A percentile compares a stretch with the other conserved stretches of the same genome.
Conservation (phyloP, 2,329 filamentous ascomycete species). For the Neodidymelliopsis sp. region DNA sequence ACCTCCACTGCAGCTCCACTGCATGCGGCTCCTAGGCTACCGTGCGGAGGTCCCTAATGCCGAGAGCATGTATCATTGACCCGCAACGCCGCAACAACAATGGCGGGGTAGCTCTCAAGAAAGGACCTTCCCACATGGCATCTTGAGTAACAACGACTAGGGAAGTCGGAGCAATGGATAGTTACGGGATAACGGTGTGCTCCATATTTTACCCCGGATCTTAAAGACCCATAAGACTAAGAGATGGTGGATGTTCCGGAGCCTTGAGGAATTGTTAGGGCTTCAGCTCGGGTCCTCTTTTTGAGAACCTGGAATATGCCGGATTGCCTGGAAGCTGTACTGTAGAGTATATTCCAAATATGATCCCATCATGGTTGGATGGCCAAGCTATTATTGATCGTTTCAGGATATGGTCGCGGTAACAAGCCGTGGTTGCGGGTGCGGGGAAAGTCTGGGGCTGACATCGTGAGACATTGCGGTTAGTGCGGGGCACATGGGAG, state of each 20-base stretch:
- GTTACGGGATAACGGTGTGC: background rate
- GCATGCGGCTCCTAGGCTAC: constrained; percentile 32
- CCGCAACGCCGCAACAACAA: constrained; percentile 16
- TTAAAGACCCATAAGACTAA: background rate
- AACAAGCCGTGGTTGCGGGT: constrained; percentile 7
- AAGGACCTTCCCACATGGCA: background rate
- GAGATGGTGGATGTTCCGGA: background rate
- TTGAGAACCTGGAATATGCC: background rate
- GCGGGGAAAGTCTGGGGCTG: constrained; percentile 12
- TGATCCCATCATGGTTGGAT: background rate
- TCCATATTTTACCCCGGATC: background rate
- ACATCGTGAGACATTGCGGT: constrained; percentile 7
- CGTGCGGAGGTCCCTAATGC: constrained; percentile 31
- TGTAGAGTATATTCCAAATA: constrained; percentile 1
- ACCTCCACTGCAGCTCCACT: constrained; percentile 4
- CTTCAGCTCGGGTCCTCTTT: background rate
- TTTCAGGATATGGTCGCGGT: constrained; percentile 5
- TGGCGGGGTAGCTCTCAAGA: constrained; percentile 24
- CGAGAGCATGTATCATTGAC: constrained; percentile 17
- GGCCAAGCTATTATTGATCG: constrained; percentile 2
- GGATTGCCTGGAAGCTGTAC: background rate
- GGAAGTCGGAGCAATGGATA: constrained; percentile 1
- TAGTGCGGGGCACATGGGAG: constrained; percentile 13
- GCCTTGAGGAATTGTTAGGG: background rate
- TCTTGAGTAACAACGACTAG: background rate